Percentiles rank a stretch among this genome's conserved stretches.
These are phyloP conservation scores for Helminthosporium solani DNA, from an alignment of 2,329 filamentous ascomycete species.

Conservation along the genomic window DNA sequence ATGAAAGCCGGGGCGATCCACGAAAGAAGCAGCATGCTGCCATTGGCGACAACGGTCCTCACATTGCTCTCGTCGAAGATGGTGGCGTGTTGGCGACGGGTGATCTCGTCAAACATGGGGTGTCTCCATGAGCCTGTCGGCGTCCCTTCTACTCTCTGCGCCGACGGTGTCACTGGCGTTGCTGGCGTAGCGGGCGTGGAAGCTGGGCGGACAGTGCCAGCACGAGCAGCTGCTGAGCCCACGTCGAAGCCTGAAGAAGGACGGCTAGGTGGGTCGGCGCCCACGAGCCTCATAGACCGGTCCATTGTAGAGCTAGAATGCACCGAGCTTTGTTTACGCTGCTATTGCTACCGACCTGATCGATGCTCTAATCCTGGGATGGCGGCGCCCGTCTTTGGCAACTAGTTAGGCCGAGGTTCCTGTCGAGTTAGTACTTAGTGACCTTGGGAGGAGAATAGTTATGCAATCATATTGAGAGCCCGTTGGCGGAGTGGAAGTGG, in stretches of 20 bases:
- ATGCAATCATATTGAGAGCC: conserved; percentile 6
- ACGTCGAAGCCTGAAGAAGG: background rate
- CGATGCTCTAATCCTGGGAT: background rate
- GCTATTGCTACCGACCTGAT: background rate
- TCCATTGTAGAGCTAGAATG: conserved; percentile 25
- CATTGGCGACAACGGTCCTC: conserved; percentile 68
- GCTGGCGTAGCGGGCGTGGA: conserved; percentile 7
- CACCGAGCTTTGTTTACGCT: conserved; percentile 18
- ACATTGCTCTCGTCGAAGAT: conserved; percentile 79
- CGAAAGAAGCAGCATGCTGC: conserved; percentile 54
- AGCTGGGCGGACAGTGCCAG: background rate
- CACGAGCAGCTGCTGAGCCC: background rate
- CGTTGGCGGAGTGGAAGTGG: conserved; percentile 12
- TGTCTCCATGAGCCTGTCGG: conserved; percentile 82
- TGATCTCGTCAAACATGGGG: conserved; percentile 84
- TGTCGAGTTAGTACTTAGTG: conserved; percentile 28
- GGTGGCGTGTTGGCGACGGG: conserved; percentile 72
- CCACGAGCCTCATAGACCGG: background rate
- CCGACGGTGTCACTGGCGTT: conserved; percentile 27
- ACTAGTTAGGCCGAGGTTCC: conserved; percentile 9
- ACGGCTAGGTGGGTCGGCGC: background rate
- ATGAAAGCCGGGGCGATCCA: conserved; percentile 39
- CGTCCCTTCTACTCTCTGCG: conserved; percentile 29
- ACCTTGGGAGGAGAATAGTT: background rate
- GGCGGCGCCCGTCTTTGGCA: no score